Evolutionary conservation across 179 eudicot species (phyloP).

Genomic region (Dionaea muscipula): DNA sequence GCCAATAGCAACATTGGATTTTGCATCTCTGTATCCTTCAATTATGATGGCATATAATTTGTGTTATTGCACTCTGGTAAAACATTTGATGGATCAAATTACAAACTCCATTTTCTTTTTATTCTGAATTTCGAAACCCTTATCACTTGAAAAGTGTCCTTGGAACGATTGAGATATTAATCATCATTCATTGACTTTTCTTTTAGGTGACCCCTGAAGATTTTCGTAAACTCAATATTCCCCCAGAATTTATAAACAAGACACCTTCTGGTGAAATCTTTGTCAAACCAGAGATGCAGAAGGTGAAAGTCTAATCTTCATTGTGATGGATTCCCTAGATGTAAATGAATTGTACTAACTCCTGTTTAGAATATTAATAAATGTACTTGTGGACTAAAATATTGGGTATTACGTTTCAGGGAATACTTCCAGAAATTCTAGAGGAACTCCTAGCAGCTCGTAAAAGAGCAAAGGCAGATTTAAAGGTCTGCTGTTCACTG

Average conservation of each 20-base stretch:
- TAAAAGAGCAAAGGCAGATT: conserved; percentile 97
- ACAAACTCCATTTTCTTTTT: neutral
- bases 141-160: neutral
- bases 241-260: conserved; percentile 71
- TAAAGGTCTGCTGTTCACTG: conserved; percentile 43
- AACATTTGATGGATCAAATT: conserved; percentile 2
- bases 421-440: conserved; percentile 98
- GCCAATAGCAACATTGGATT: conserved; percentile 97
- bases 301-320: conserved; percentile 30
- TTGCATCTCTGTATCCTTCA: conserved; percentile 97
- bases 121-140: neutral
- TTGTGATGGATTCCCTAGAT: neutral
- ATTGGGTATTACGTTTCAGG: conserved; percentile 32
- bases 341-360: neutral
- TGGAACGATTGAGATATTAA: neutral
- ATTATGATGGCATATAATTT: conserved; percentile 99
- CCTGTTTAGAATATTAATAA: neutral
- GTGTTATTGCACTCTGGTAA: conserved; percentile 93
- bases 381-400: neutral
- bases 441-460: conserved; percentile 97
- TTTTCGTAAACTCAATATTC: conserved; percentile 57
- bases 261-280: conserved; percentile 97
- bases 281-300: conserved; percentile 83
- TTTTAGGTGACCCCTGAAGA: conserved; percentile 83
- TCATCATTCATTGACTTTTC: neutral